A percentile compares a stretch with the other conserved stretches of the same genome.
Evolutionary conservation across 2,329 filamentous ascomycete genomes (phyloP).

Genomic region (Hypoxylon sp.): DNA sequence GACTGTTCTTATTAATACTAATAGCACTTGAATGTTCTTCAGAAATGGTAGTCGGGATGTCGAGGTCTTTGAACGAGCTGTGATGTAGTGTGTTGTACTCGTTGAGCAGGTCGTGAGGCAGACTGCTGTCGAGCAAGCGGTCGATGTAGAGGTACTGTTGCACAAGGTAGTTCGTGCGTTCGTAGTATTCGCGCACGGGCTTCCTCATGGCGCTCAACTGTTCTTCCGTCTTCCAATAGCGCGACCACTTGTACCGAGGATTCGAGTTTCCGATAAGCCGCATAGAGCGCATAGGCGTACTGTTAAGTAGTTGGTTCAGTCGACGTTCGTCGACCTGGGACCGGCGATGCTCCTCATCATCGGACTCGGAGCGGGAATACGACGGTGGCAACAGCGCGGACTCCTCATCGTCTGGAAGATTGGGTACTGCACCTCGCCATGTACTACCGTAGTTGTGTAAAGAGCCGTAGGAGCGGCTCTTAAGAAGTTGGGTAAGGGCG

Average conservation of each 20-base stretch:
- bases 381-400: slow-evolving; percentile 36
- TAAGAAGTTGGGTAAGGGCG: slow-evolving; percentile 51
- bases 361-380: slow-evolving; percentile 49
- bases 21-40: slow-evolving; percentile 70
- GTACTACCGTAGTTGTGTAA: slow-evolving; percentile 52
- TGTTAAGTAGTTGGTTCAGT: slow-evolving; percentile 71
- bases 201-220: slow-evolving; percentile 80
- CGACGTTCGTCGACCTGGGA: slow-evolving; percentile 70
- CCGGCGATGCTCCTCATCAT: slow-evolving; percentile 62
- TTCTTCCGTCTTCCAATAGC: slow-evolving; percentile 86
- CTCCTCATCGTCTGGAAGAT: slow-evolving; percentile 47
- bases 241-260: slow-evolving; percentile 86
- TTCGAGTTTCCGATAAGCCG: slow-evolving; percentile 91
- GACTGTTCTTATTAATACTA: slow-evolving; percentile 36
- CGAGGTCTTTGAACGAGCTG: slow-evolving; percentile 67
- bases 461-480: slow-evolving; percentile 51
- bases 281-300: slow-evolving; percentile 84
- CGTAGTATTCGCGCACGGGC: slow-evolving; percentile 87
- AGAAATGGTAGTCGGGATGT: slow-evolving; percentile 81
- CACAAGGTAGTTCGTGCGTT: slow-evolving; percentile 88
- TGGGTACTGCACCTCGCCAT: slow-evolving; percentile 44
- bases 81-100: slow-evolving; percentile 81
- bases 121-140: slow-evolving; percentile 87
- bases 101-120: slow-evolving; percentile 92
- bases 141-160: slow-evolving; percentile 97